A percentile compares a stretch with the other conserved stretches of the same genome.
phyloP scores from a whole-genome alignment of 768 basidiomycete genomes.

The Hygrocybe punicea region DNA sequence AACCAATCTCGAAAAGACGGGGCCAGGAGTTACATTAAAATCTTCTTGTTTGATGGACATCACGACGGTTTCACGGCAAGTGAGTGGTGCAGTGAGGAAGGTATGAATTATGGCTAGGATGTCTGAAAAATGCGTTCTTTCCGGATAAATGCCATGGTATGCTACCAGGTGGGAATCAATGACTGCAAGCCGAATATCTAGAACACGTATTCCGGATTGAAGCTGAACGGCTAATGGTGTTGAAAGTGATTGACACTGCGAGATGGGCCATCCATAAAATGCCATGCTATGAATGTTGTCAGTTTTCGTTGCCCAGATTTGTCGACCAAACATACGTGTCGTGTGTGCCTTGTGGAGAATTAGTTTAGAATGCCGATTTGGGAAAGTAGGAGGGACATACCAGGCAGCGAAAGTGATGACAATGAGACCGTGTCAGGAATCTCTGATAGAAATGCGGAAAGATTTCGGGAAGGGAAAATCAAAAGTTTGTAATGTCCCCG shows the following conservation, averaged over 20 bases:
- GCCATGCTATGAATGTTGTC: conserved; percentile 54
- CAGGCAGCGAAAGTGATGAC: conserved; percentile 76
- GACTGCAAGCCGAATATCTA: conserved; percentile 79
- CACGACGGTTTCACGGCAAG: conserved; percentile 70
- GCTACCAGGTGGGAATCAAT: conserved; percentile 61
- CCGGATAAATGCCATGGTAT: conserved; percentile 75
- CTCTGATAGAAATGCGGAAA: conserved; percentile 52
- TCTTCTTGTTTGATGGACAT: conserved; percentile 92
- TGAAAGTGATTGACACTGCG: conserved; percentile 73
- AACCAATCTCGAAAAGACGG: conserved; percentile 61
- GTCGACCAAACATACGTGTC: conserved; percentile 64
- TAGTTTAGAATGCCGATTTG: conserved; percentile 9
- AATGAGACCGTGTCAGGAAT: conserved; percentile 67
- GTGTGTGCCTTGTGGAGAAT: conserved; percentile 51
- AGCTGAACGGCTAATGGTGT: conserved; percentile 70
- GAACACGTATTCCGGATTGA: conserved; percentile 68
- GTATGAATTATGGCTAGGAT: conserved; percentile 59
- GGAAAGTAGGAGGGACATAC: conserved; percentile 38
- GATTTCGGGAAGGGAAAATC: conserved; percentile 57
- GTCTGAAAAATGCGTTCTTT: conserved; percentile 61
- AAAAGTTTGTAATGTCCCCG: conserved; percentile 46
- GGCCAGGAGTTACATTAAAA: conserved; percentile 42
- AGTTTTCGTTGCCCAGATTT: not conserved
- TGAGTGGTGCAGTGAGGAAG: conserved; percentile 58
- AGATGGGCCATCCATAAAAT: conserved; percentile 80